A percentile compares a stretch with the other conserved stretches of the same genome.
Conservation (phyloP, 495 filamentous ascomycete genomes). For the Xanthoparmelia taractica region DNA sequence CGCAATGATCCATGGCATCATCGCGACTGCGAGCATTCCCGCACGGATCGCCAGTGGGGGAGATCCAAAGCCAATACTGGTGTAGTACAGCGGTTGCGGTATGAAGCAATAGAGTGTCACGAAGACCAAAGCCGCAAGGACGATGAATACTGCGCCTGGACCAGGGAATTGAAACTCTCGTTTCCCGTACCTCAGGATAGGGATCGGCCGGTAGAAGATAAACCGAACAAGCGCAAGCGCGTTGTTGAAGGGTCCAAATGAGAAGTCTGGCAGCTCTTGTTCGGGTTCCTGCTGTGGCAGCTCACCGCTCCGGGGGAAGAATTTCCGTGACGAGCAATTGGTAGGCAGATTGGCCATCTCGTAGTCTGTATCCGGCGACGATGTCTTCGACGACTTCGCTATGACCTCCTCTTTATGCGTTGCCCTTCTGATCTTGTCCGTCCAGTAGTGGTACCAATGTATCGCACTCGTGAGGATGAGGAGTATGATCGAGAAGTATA, state of each 20-base stretch:
- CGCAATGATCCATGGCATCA: slow-evolving; percentile 90
- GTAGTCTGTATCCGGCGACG: slow-evolving; percentile 58
- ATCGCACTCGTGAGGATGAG: slow-evolving; percentile 54
- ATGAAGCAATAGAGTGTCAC: slow-evolving; percentile 74
- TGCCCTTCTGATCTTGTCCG: slow-evolving; percentile 78
- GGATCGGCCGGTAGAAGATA: slow-evolving; percentile 79
- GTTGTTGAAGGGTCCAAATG: slow-evolving; percentile 64
- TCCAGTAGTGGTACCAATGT: slow-evolving; percentile 75
- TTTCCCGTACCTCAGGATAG: slow-evolving; percentile 54
- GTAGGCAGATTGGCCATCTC: slow-evolving; percentile 61
- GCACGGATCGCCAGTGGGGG: slow-evolving; percentile 83
- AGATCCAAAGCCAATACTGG: slow-evolving; percentile 74
- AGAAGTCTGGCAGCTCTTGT: slow-evolving; percentile 61
- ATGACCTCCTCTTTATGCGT: slow-evolving; percentile 68
- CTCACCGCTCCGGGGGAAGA: slow-evolving; percentile 58
- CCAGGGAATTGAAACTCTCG: slow-evolving; percentile 68
- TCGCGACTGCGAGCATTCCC: slow-evolving; percentile 88
- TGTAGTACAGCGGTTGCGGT: slow-evolving; percentile 76
- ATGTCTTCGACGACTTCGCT: slow-evolving; percentile 41
- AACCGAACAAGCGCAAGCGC: slow-evolving; percentile 69
- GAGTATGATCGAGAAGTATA: slow-evolving; percentile 72
- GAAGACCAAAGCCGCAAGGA: slow-evolving; percentile 58
- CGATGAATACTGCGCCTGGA: slow-evolving; percentile 56
- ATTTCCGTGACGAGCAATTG: slow-evolving; percentile 56
- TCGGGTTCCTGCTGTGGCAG: slow-evolving; percentile 40